phyloP scores from a whole-genome alignment of 352 stramenopile species.

The Aphanomyces astaci region DNA sequence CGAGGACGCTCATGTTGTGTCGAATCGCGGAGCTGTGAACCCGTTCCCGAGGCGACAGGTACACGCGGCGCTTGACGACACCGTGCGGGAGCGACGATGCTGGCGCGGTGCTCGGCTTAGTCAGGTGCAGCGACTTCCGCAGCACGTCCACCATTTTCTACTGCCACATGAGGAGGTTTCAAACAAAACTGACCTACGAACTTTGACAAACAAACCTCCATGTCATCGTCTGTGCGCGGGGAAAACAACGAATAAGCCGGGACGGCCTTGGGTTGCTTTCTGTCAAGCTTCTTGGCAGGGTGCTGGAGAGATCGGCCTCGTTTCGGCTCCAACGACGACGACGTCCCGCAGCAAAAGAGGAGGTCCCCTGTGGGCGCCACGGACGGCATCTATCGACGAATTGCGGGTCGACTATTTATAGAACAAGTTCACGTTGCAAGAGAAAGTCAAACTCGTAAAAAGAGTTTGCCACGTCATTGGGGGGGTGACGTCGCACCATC shows the following conservation, averaged over 20 bases:
- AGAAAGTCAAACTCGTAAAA: background rate
- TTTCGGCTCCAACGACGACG: background rate
- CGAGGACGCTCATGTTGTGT: slow-evolving; percentile 1
- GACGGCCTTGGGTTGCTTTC: background rate
- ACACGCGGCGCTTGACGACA: slow-evolving; percentile 7
- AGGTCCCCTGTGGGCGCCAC: background rate
- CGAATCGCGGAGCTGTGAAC: background rate
- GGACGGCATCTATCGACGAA: background rate
- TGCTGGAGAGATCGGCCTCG: background rate
- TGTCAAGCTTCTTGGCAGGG: background rate
- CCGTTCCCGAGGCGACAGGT: background rate
- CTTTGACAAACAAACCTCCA: background rate
- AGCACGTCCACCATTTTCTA: slow-evolving; percentile 8
- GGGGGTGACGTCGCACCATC: background rate
- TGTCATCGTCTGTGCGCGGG: slow-evolving; percentile 5
- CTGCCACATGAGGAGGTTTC: too few relatives aligned
- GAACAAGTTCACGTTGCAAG: background rate
- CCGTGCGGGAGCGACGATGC: background rate
- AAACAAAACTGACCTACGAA: too few relatives aligned
- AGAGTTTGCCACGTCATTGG: background rate
- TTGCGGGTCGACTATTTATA: too few relatives aligned
- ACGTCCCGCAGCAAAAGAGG: background rate
- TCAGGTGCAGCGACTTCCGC: background rate
- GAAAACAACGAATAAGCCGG: background rate
- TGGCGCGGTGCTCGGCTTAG: background rate